Percentiles rank a stretch among this genome's conserved stretches.
Evolutionary conservation across 495 filamentous ascomycete species (phyloP).

Genomic region (Lophium mytilinum): DNA sequence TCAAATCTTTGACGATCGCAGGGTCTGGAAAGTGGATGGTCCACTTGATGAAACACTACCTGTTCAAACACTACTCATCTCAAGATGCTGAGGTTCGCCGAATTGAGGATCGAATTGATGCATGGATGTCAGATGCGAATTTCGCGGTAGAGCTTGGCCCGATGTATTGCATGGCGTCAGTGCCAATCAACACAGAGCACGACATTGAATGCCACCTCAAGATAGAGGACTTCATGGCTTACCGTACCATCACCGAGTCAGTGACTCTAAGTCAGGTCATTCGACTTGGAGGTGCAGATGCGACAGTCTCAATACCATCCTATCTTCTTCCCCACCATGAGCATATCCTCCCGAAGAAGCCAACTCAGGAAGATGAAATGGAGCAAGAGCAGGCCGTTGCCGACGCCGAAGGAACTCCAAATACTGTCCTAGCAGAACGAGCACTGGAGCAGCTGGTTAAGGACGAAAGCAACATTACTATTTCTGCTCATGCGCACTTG

Average conservation of each 20-base stretch:
- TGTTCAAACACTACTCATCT: constrained; percentile 32
- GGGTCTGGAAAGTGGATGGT: constrained; percentile 32
- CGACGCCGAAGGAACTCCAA: constrained; percentile 26
- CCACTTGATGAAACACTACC: constrained; percentile 25
- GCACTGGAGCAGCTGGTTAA: constrained; percentile 26
- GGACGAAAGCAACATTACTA: constrained; percentile 32
- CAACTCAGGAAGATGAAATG: constrained; percentile 15
- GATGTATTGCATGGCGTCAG: constrained; percentile 26
- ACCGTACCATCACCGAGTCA: constrained; percentile 26
- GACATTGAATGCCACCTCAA: constrained; percentile 29
- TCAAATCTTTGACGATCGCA: constrained; percentile 30
- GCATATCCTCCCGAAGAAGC: constrained; percentile 29
- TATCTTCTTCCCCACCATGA: constrained; percentile 37
- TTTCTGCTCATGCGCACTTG: constrained; percentile 31
- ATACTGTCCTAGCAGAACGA: constrained; percentile 20
- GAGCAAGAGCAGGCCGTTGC: constrained; percentile 17
- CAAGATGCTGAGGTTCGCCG: constrained; percentile 25
- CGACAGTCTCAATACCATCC: constrained; percentile 24
- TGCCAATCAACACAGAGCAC: constrained; percentile 28
- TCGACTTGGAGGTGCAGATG: constrained; percentile 32
- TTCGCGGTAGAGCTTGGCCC: constrained; percentile 28
- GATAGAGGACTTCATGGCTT: constrained; percentile 31
- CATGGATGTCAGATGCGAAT: constrained; percentile 33
- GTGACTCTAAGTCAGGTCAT: constrained; percentile 29
- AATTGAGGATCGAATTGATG: constrained; percentile 26